Percentiles rank a stretch among this genome's conserved stretches.
Conservation (phyloP, 148 eudicot genomes). For the Camellia japonica region DNA sequence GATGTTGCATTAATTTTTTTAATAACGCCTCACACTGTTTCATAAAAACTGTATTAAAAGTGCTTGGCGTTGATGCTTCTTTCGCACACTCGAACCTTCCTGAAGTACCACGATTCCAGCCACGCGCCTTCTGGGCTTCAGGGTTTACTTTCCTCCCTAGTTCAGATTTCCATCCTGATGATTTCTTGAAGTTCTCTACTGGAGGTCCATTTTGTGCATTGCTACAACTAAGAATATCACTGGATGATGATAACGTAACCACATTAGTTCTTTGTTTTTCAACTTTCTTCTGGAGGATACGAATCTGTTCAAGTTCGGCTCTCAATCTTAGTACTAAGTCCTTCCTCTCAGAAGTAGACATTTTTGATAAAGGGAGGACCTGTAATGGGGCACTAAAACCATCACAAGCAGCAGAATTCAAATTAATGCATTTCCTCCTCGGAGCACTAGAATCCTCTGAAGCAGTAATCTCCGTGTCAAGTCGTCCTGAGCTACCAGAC, state of each 20-base stretch:
- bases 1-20: constrained; percentile 58
- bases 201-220: constrained; percentile 25
- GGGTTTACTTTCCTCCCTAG: constrained; percentile 17
- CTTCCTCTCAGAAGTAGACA: constrained; percentile 42
- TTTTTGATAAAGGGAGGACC: constrained; percentile 36
- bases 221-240: constrained; percentile 34
- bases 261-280: constrained; percentile 26
- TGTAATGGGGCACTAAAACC: constrained; percentile 48
- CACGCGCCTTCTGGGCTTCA: constrained; percentile 23
- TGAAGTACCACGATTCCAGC: constrained; percentile 33
- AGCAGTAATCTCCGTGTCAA: constrained; percentile 30
- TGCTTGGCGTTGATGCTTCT: constrained; percentile 16
- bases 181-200: constrained; percentile 6
- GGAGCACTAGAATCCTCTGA: constrained; percentile 39
- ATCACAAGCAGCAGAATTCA: constrained; percentile 39
- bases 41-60: constrained; percentile 26
- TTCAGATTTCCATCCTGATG: constrained; percentile 4
- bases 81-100: constrained; percentile 43
- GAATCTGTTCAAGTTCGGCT: constrained; percentile 53
- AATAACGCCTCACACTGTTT: constrained; percentile 52
- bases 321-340: constrained; percentile 37
- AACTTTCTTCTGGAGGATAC: constrained; percentile 35
- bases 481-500: constrained; percentile 48
- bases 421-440: constrained; percentile 43
- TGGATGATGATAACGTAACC: constrained; percentile 33